phyloP scores from a whole-genome alignment of 805 yeast species.

The Lachancea mirantina region DNA sequence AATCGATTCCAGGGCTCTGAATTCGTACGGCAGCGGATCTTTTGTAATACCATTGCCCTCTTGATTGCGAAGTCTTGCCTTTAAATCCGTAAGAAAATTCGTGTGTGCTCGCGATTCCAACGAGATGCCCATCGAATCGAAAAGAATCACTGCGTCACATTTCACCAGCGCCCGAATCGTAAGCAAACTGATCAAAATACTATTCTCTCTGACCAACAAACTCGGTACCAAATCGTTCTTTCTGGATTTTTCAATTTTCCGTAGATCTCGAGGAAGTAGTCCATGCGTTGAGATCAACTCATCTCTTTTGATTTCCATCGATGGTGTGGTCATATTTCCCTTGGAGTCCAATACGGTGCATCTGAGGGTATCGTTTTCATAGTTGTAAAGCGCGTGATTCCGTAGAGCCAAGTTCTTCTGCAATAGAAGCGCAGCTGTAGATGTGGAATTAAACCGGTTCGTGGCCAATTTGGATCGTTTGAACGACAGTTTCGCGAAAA shows the following conservation, averaged over 20 bases:
- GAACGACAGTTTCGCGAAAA: no score
- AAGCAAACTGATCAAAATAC: conserved; percentile 67
- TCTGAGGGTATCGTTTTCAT: conserved; percentile 41
- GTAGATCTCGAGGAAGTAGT: conserved; percentile 77
- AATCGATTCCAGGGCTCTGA: conserved; percentile 83
- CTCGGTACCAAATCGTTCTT: conserved; percentile 65
- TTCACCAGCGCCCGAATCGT: conserved; percentile 77
- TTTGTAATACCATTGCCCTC: conserved; percentile 16
- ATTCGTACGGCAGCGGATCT: conserved; percentile 68
- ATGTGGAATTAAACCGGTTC: conserved; percentile 4
- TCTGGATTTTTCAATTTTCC: conserved; percentile 74
- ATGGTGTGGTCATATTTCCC: conserved; percentile 65
- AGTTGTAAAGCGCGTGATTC: conserved; percentile 28
- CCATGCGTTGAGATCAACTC: conserved; percentile 69
- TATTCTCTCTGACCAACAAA: conserved; percentile 64
- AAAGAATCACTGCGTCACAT: conserved; percentile 63
- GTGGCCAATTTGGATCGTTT: no score
- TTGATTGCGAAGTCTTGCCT: conserved; percentile 18
- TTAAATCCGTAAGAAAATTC: conserved; percentile 21
- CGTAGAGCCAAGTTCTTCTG: conserved; percentile 35
- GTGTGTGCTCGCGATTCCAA: conserved; percentile 25
- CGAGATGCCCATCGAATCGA: conserved; percentile 42
- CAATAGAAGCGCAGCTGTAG: conserved; percentile 27
- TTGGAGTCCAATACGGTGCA: conserved; percentile 72
- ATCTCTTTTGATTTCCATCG: conserved; percentile 66